Evolutionary conservation across 306 rosid species (phyloP).

Genomic region (Benincasa hispida): DNA sequence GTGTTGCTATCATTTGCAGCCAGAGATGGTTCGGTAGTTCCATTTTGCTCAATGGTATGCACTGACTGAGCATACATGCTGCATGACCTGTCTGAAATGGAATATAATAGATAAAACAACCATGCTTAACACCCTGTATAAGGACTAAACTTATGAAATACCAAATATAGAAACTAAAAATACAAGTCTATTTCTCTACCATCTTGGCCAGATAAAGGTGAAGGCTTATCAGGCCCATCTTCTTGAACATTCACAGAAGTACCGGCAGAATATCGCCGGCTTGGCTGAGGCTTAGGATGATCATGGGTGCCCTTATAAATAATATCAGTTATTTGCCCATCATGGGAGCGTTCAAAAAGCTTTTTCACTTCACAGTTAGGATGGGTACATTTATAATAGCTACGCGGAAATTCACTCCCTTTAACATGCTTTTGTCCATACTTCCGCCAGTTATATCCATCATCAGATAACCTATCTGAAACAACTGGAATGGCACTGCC

Average conservation of each 20-base stretch:
- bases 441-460: constrained; percentile 96
- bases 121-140: not conserved
- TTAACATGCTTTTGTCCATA: constrained; percentile 95
- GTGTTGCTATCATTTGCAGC: constrained; percentile 37
- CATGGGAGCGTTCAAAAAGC: constrained; percentile 84
- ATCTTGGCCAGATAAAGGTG: constrained; percentile 48
- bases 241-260: constrained; percentile 43
- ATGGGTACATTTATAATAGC: constrained; percentile 96
- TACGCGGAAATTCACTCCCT: constrained; percentile 96
- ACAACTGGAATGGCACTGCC: constrained; percentile 40
- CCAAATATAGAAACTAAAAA: not conserved
- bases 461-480: constrained; percentile 53
- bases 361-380: constrained; percentile 98
- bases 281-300: constrained; percentile 96
- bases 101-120: constrained; percentile 12
- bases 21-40: constrained; percentile 47
- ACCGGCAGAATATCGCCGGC: constrained; percentile 60
- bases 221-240: constrained; percentile 57
- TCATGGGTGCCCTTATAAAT: constrained; percentile 92
- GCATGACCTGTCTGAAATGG: constrained; percentile 47
- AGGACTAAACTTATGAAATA: constrained; percentile 4
- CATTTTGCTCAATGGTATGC: constrained; percentile 42
- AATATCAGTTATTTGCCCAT: constrained; percentile 91
- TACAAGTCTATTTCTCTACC: constrained; percentile 34
- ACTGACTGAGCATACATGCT: constrained; percentile 38